These are phyloP conservation scores for Rhizopogon rudus DNA, from an alignment of 768 basidiomycete genomes.

Conservation along the genomic window DNA sequence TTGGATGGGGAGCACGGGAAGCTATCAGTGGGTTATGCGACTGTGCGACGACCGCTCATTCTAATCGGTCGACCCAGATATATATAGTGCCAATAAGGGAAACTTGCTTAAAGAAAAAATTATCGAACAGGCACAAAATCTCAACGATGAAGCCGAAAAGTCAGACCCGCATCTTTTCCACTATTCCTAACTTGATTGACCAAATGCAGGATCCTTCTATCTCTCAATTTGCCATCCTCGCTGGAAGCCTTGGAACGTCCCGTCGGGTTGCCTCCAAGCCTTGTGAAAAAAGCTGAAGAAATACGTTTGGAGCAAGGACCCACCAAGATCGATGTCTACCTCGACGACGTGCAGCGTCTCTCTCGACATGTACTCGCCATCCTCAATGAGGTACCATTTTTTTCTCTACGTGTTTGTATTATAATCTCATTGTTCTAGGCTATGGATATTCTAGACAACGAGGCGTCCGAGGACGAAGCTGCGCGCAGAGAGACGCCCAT, in stretches of 20 bases:
- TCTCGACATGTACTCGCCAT: slow-evolving; percentile 55
- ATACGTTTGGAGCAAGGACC: slow-evolving; percentile 77
- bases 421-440: slow-evolving; percentile 43
- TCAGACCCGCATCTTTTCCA: slow-evolving; percentile 28
- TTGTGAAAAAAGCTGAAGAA: slow-evolving; percentile 82
- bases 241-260: slow-evolving; percentile 86
- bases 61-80: slow-evolving; percentile 39
- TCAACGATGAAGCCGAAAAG: slow-evolving; percentile 60
- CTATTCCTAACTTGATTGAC: slow-evolving; percentile 3
- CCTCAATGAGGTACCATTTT: slow-evolving; percentile 64
- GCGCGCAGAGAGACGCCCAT: slow-evolving; percentile 46
- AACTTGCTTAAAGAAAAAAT: slow-evolving; percentile 69
- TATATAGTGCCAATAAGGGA: slow-evolving; percentile 81
- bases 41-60: not conserved
- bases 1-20: slow-evolving; percentile 83
- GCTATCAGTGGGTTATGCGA: slow-evolving; percentile 64
- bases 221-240: slow-evolving; percentile 76
- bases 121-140: slow-evolving; percentile 49
- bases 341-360: slow-evolving; percentile 70
- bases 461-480: slow-evolving; percentile 81
- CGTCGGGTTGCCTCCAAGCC: slow-evolving; percentile 82
- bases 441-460: slow-evolving; percentile 85
- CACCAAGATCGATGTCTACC: slow-evolving; percentile 58
- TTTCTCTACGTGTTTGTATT: not conserved
- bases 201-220: slow-evolving; percentile 53